phyloP scores from a whole-genome alignment of 2,329 filamentous ascomycete genomes.

The Monilinia fructicola region DNA sequence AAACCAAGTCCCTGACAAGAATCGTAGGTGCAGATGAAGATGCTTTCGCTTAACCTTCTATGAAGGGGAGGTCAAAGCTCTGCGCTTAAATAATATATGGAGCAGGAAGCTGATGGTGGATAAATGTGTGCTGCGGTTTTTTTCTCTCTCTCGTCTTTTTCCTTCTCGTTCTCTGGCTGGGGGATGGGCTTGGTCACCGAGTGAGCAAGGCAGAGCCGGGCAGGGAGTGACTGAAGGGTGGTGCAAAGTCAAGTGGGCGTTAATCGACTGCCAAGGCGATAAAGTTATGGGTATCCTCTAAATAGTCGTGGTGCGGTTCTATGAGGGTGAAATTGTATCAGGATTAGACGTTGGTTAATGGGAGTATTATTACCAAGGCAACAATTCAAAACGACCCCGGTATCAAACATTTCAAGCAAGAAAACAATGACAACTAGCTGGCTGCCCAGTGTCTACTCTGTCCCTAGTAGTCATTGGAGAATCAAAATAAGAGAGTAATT shows the following conservation, averaged over 20 bases:
- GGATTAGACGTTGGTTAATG: conserved; percentile 3
- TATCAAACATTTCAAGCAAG: conserved; percentile 10
- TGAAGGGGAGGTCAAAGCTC: conserved; percentile 22
- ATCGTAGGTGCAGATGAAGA: conserved; percentile 24
- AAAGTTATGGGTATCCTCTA: neutral
- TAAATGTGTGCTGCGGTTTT: neutral
- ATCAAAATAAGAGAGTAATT: neutral
- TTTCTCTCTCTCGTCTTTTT: neutral
- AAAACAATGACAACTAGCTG: neutral
- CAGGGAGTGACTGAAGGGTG: neutral
- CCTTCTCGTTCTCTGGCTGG: neutral
- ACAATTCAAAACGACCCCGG: conserved; percentile 10
- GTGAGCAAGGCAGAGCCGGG: neutral
- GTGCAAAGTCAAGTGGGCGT: conserved; percentile 1
- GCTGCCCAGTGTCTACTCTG: too few species aligned
- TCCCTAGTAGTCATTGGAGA: too few species aligned
- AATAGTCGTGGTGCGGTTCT: neutral
- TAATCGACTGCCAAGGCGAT: neutral
- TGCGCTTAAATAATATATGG: conserved; percentile 22
- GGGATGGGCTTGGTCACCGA: neutral
- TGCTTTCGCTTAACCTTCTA: conserved; percentile 23
- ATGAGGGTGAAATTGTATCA: conserved; percentile 20
- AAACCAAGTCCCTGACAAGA: conserved; percentile 24
- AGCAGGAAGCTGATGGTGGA: neutral
- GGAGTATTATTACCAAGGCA: neutral